Base-by-base conservation (phyloP, 1,284 basidiomycete species). In the Vanrija sp. region DNA sequence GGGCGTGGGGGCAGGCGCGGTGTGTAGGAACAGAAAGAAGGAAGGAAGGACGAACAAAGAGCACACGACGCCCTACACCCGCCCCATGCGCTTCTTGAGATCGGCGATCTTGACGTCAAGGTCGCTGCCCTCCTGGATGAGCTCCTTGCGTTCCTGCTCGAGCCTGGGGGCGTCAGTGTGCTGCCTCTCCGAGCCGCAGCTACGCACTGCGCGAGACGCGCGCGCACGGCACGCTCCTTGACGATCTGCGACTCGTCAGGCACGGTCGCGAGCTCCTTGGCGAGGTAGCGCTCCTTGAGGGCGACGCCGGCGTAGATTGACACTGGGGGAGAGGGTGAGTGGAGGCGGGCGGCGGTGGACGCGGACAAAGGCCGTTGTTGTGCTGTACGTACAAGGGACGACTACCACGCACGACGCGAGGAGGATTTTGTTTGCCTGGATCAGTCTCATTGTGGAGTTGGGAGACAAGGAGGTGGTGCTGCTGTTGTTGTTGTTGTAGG, bases 401-500 rank as follows among this genome's bases (percentile, higher is more conserved):
- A 69, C 69, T 9, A 67, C 60, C 6, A 65, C 49, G 29, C 65
- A 67, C 5, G 64, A 62, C 1, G 49, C 65, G 25, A 71, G 57
- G 25, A 71, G 59, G 49, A 70, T 69, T 58, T 67, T 71, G 54
- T 67, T 71, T 10, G 64, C 66, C 50, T 62, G 57, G 19, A 64
- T 52, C 19, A 67, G 49, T 38, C 61, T 58, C 67, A 69, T 69
- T 39, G 23, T 51, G n/a, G 3, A 19, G 18, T 43, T 21, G 9
- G 43, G 44, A 3, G 18, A 38, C 14, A 29, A 47, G 3, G n/a
- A 38, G 19, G 34, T 38, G 46, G 14, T 19, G 34, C 16, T n/a
- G 43, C 28, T 21, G n/a, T 25, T 34, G 39, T 42, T 48, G 15
- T 12, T 21, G 38, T n/a, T n/a, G n/a, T n/a, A n/a, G 15, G 19